These are phyloP conservation scores for Colletotrichum sidae DNA, from an alignment of 2,329 filamentous ascomycete species.

Conservation along the genomic window DNA sequence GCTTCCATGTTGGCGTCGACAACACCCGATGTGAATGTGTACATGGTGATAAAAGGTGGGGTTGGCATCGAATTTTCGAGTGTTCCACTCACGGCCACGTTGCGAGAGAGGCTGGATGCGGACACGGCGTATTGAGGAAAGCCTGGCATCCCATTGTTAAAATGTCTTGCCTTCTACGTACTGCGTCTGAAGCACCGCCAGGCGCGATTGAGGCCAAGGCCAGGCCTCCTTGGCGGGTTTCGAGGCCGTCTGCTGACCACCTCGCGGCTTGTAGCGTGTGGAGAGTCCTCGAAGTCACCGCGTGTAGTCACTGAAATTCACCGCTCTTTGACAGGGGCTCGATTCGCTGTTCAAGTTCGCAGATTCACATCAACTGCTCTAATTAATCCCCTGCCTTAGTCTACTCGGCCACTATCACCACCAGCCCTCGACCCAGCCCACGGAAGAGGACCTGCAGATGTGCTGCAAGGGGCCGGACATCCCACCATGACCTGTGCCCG, in stretches of 20 bases:
- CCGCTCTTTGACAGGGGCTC: conserved; percentile 31
- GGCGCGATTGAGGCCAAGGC: background rate
- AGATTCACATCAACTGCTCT: conserved; percentile 1
- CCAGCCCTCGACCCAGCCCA: conserved; percentile 11
- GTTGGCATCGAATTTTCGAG: background rate
- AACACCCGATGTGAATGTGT: conserved; percentile 5
- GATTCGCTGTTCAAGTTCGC: conserved; percentile 28
- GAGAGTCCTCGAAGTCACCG: conserved; percentile 5
- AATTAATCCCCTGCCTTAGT: background rate
- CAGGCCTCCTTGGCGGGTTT: conserved; percentile 8
- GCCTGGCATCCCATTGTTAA: background rate
- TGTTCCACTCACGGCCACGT: conserved; percentile 16
- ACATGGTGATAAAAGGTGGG: conserved; percentile 13
- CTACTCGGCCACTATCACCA: background rate
- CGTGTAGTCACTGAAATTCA: conserved; percentile 31
- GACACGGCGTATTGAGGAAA: background rate
- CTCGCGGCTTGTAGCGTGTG: conserved; percentile 19
- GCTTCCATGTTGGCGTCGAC: conserved; percentile 29
- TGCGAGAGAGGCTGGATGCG: background rate
- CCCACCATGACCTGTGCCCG: background rate
- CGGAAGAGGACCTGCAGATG: conserved; percentile 17
- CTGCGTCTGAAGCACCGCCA: conserved; percentile 14
- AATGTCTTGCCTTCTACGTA: background rate
- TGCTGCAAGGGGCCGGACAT: conserved; percentile 23
- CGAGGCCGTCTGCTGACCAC: conserved; percentile 31